Evolutionary conservation across 192 early-diverging fungal species (phyloP).

Genomic region (Coemansia sp.): DNA sequence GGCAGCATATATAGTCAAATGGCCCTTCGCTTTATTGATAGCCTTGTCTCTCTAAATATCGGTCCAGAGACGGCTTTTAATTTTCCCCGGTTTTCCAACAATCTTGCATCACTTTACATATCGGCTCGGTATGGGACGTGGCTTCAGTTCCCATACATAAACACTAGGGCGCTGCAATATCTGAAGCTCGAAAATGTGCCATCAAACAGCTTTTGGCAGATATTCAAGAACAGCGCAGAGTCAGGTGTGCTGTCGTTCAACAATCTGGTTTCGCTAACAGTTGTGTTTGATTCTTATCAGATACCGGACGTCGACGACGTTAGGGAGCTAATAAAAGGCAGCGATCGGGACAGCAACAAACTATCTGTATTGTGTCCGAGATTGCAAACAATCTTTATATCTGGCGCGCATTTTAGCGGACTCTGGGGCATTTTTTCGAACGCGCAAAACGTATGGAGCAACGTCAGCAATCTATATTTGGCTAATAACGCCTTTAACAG

Average conservation of each 20-base stretch:
- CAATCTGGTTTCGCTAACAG: not conserved
- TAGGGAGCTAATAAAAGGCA: not conserved
- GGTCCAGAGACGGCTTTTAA: not conserved
- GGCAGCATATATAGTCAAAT: not conserved
- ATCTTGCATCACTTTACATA: not conserved
- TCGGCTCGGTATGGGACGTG: not conserved
- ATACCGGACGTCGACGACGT: not conserved
- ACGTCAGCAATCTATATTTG: not conserved
- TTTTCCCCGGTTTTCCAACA: not conserved
- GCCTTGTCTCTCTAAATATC: not conserved
- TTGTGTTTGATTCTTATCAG: not conserved
- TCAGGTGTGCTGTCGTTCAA: not conserved
- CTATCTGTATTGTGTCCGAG: not conserved
- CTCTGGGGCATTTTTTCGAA: not conserved
- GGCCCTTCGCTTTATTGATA: not conserved
- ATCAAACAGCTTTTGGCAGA: not conserved
- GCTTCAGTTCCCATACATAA: not conserved
- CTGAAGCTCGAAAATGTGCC: not conserved
- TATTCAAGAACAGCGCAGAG: not conserved
- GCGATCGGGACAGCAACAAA: not conserved
- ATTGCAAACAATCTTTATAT: not conserved
- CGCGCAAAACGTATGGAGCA: not conserved
- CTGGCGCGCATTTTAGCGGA: not conserved
- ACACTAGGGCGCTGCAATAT: not conserved
- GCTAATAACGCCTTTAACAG: too few relatives aligned